Evolutionary conservation across 139 green algal genomes (phyloP), one percentile per base, ranked within the genome.

Genomic region (Coccomyxa sp.): DNA sequence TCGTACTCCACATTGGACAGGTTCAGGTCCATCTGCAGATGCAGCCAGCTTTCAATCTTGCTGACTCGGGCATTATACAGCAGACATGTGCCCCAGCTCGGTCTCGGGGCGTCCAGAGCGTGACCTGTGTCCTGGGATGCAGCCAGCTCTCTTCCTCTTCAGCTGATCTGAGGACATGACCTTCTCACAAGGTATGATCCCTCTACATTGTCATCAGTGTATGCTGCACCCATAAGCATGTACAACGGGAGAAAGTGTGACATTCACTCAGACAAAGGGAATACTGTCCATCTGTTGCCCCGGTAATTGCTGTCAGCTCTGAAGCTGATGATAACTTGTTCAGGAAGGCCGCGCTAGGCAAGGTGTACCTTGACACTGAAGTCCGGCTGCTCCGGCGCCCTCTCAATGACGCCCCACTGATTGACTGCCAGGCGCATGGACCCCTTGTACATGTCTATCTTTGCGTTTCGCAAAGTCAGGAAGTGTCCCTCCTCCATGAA

Each of bases 1-100:
- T 98, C 94, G 76, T 93, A 98, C 82, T 98, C 95, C 8, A 98
- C 76, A 27, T 93, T 72, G 0, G 91, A 97, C 50, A 98, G 78
- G 83, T 98, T 98, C 88, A 94, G 90, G 76, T 95, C 92, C 27
- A 71, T 74, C 88, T 96, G 83, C 78, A 86, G 0, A 74, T 40
- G 35, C 31, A 74, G 24, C 9, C 16, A 18, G 31, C 70, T 35
- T 40, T n/a, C n/a, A n/a, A n/a, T n/a, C n/a, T n/a, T n/a, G n/a
- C n/a, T n/a, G n/a, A n/a, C n/a, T n/a, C n/a, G n/a, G n/a, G n/a
- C 33, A 74, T 8, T 72, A 10, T 37, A 74, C 8, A 50, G 14
- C 35, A 8, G 8, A 27, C 2, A 6, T 74, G 8, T 33, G 1
- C 18, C 35, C 33, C n/a, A n/a, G n/a, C n/a, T n/a, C n/a, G n/a